Evolutionary conservation across 129 eudicot species (phyloP).

Genomic region (Flaveria brownii): DNA sequence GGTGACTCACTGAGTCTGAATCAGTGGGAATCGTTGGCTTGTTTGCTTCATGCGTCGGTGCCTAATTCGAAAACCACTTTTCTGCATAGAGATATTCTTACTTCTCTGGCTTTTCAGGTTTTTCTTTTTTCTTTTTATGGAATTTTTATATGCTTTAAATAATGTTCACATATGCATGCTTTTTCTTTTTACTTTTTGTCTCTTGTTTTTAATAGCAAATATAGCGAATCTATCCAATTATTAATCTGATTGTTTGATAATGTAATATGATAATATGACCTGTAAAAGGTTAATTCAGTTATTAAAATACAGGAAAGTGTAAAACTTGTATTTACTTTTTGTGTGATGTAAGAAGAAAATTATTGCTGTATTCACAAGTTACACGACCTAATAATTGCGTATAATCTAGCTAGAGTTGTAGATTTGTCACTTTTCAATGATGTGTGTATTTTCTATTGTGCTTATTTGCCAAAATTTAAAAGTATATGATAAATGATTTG

Average conservation of each 20-base stretch:
- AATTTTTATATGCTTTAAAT: background rate
- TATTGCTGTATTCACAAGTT: too few species aligned
- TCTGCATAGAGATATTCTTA: slow-evolving; percentile 41
- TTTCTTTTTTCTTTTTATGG: slow-evolving; percentile 22
- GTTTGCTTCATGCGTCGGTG: slow-evolving; percentile 87
- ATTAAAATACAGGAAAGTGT: background rate
- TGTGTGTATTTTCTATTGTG: too few species aligned
- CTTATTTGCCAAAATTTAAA: background rate
- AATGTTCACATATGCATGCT: background rate
- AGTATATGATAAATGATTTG: too few species aligned
- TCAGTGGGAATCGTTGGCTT: slow-evolving; percentile 76
- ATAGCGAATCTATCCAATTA: background rate
- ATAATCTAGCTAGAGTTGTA: too few species aligned
- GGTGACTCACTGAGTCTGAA: slow-evolving; percentile 99
- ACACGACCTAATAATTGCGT: too few species aligned
- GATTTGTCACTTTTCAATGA: too few species aligned
- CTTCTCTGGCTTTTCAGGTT: slow-evolving; percentile 79
- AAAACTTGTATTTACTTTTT: background rate
- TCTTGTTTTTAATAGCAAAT: background rate
- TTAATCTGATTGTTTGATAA: background rate
- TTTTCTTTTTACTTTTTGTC: slow-evolving; percentile 9
- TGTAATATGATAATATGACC: background rate
- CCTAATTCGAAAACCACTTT: slow-evolving; percentile 54
- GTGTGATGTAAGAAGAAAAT: too few species aligned
- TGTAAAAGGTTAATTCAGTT: background rate